phyloP scores from a whole-genome alignment of 2,329 filamentous ascomycete species.

The Epichloe aotearoae region DNA sequence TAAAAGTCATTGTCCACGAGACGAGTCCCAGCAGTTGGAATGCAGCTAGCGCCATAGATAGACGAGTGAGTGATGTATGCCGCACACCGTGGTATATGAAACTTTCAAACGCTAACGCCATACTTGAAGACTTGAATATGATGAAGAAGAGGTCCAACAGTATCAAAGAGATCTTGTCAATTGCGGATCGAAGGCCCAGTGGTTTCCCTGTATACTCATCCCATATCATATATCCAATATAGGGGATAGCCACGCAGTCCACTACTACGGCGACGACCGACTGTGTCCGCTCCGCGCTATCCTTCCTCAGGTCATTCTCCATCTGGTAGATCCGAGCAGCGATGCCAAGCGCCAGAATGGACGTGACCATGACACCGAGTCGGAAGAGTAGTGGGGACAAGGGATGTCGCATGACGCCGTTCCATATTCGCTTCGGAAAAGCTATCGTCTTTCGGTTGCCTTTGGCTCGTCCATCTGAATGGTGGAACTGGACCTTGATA shows the following conservation, averaged over 20 bases:
- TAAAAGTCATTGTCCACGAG: conserved; percentile 84
- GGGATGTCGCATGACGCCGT: conserved; percentile 61
- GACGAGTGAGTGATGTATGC: conserved; percentile 32
- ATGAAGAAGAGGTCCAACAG: conserved; percentile 93
- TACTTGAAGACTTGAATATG: conserved; percentile 89
- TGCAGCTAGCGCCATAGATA: conserved; percentile 56
- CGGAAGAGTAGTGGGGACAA: conserved; percentile 79
- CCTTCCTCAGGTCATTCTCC: conserved; percentile 30
- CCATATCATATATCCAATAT: conserved; percentile 85
- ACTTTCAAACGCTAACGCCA: conserved; percentile 78
- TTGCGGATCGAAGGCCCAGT: conserved; percentile 69
- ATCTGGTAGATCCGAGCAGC: conserved; percentile 60
- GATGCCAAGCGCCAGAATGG: conserved; percentile 66
- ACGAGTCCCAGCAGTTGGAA: conserved; percentile 71
- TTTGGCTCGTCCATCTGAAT: conserved; percentile 12
- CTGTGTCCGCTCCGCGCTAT: conserved; percentile 51
- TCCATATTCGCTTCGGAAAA: conserved; percentile 46
- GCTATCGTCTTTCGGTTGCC: conserved; percentile 17
- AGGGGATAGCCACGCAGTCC: conserved; percentile 77
- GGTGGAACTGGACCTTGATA: conserved; percentile 19
- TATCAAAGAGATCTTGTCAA: conserved; percentile 78
- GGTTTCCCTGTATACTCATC: conserved; percentile 96
- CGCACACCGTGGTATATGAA: conserved; percentile 44
- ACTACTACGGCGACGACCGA: conserved; percentile 82
- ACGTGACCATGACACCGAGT: conserved; percentile 70